phyloP scores from a whole-genome alignment of 495 filamentous ascomycete genomes.

The Parathielavia hyrcaniae region DNA sequence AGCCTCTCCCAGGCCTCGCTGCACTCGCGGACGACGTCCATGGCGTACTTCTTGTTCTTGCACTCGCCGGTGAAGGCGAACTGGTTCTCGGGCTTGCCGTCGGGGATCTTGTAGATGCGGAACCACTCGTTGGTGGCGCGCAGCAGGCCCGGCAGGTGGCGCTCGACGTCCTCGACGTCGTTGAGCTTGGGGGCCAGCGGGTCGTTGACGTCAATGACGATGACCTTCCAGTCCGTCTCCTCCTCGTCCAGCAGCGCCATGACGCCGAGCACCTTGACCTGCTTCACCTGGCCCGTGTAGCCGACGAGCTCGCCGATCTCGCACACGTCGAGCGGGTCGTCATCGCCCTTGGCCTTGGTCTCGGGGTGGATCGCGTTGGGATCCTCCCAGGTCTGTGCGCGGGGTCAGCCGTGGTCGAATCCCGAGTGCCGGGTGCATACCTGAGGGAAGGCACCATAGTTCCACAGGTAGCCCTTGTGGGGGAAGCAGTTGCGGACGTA shows the following conservation, averaged over 20 bases:
- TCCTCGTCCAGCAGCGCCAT: slow-evolving; percentile 99
- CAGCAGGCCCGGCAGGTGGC: slow-evolving; percentile 92
- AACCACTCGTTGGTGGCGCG: slow-evolving; percentile 99
- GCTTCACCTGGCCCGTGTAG: slow-evolving; percentile 93
- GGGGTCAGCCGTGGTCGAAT: background rate
- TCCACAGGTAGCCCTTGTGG: slow-evolving; percentile 99
- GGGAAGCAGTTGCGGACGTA: slow-evolving; percentile 99
- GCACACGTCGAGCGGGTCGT: slow-evolving; percentile 98
- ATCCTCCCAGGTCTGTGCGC: slow-evolving; percentile 90
- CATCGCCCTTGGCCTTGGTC: slow-evolving; percentile 99
- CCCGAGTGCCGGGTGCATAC: slow-evolving; percentile 40
- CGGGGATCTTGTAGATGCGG: slow-evolving; percentile 99
- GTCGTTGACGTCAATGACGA: slow-evolving; percentile 98
- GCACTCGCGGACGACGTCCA: slow-evolving; percentile 91
- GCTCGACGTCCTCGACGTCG: slow-evolving; percentile 98
- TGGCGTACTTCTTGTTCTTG: slow-evolving; percentile 99
- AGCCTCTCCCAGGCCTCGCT: slow-evolving; percentile 95
- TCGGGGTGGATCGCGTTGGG: slow-evolving; percentile 91
- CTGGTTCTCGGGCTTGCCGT: slow-evolving; percentile 99
- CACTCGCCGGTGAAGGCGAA: slow-evolving; percentile 99
- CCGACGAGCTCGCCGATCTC: slow-evolving; percentile 98
- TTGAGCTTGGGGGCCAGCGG: slow-evolving; percentile 93
- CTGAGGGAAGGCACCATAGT: slow-evolving; percentile 99
- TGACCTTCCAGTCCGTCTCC: slow-evolving; percentile 99
- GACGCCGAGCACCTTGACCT: slow-evolving; percentile 98